Evolutionary conservation across 495 filamentous ascomycete genomes (phyloP).

Genomic region (Neurospora sp.): DNA sequence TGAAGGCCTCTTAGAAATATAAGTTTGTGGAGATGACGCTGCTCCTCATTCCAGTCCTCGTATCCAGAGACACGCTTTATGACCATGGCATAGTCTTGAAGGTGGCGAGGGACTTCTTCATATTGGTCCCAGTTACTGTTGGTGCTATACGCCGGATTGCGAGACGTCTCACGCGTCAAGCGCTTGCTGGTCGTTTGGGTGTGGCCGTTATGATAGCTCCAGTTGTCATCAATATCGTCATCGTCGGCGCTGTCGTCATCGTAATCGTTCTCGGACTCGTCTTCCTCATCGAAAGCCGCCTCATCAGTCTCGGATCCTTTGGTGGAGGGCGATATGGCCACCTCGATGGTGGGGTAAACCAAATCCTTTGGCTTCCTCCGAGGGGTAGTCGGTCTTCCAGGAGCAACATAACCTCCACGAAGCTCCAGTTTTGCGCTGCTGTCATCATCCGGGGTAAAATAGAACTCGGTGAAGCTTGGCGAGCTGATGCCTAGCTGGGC

Average conservation of each 20-base stretch:
- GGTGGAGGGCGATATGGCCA: background rate
- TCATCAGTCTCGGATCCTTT: background rate
- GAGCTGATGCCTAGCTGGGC: background rate
- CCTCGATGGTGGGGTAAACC: background rate
- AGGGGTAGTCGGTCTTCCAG: background rate
- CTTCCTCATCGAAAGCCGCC: background rate
- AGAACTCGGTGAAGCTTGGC: background rate
- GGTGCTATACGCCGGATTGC: constrained; percentile 1
- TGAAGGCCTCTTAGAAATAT: constrained; percentile 21
- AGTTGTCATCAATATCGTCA: background rate
- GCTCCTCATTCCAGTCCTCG: constrained; percentile 18
- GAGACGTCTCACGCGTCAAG: background rate
- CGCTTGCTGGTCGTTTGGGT: background rate
- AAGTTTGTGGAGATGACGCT: constrained; percentile 19
- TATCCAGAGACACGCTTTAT: constrained; percentile 13
- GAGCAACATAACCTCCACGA: background rate
- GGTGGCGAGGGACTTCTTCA: constrained; percentile 6
- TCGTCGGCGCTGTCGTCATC: constrained; percentile 1
- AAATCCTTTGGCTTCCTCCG: background rate
- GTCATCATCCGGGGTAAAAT: background rate
- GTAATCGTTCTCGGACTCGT: background rate
- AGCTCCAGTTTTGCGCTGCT: background rate
- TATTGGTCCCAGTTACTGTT: constrained; percentile 22
- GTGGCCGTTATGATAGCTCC: background rate
- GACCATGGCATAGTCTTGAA: constrained; percentile 10